Evolutionary conservation across 306 rosid species (phyloP).

Genomic region (Fagus sylvatica): DNA sequence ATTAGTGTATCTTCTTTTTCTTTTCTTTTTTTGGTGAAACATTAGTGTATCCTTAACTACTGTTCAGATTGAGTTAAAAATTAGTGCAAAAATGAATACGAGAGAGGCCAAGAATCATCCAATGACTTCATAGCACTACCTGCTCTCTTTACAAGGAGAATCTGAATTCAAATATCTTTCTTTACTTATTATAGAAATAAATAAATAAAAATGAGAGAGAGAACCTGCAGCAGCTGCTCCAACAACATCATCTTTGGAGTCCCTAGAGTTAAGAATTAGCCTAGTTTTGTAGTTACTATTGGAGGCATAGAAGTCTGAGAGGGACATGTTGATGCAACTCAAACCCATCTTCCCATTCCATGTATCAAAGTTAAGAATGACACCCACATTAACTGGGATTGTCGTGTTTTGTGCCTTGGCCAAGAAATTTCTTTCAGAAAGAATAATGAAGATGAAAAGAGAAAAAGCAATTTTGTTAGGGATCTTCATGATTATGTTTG

Average conservation of each 20-base stretch:
- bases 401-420: conserved; percentile 10
- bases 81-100: no score
- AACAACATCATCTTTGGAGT: conserved; percentile 13
- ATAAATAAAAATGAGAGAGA: no score
- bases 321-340: conserved; percentile 41
- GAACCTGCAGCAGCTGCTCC: conserved; percentile 32
- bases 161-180: no score
- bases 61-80: no score
- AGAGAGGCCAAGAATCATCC: no score
- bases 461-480: neutral
- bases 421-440: neutral
- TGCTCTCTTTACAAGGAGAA: no score
- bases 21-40: no score
- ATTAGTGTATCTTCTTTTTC: no score
- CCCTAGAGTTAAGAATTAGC: conserved; percentile 18
- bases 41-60: no score
- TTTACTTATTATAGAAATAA: no score
- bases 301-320: conserved; percentile 34
- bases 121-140: no score
- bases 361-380: conserved; percentile 17
- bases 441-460: neutral
- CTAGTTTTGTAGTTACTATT: conserved; percentile 25
- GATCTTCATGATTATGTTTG: neutral
- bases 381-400: conserved; percentile 26
- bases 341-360: conserved; percentile 29